A percentile compares a stretch with the other conserved stretches of the same genome.
Conservation (phyloP, 139 green algal genomes). For the Chlamydomonas asymmetrica region DNA sequence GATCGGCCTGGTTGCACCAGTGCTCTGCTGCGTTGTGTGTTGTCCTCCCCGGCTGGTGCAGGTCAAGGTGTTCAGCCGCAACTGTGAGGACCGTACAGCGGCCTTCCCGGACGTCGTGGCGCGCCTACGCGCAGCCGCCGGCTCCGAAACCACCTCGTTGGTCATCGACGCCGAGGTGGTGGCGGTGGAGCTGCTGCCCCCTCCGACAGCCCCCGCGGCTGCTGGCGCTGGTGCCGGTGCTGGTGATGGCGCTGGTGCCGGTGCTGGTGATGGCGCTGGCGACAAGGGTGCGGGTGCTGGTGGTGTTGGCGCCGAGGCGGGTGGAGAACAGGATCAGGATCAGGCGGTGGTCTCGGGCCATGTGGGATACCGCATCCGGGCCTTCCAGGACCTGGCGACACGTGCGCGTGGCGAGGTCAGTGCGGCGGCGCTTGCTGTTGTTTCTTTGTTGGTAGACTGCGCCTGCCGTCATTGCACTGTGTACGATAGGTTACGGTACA, state of each 20-base stretch:
- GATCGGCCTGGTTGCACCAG: no score
- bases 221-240: constrained; percentile 22
- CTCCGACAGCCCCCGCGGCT: neutral
- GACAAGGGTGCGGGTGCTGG: neutral
- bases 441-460: neutral
- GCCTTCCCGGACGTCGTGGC: constrained; percentile 71
- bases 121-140: constrained; percentile 31
- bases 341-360: no score
- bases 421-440: constrained; percentile 6
- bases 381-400: constrained; percentile 89
- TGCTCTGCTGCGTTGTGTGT: neutral
- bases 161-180: constrained; percentile 86
- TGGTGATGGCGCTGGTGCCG: constrained; percentile 4
- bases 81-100: constrained; percentile 75
- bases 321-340: neutral
- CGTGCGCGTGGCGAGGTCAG: constrained; percentile 56
- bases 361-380: constrained; percentile 50
- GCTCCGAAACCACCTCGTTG: constrained; percentile 20
- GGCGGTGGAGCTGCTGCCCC: constrained; percentile 60
- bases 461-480: no score
- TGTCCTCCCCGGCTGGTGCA: constrained; percentile 4
- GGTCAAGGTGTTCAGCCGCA: constrained; percentile 83
- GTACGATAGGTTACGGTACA: no score
- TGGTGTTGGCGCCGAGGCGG: neutral
- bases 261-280: neutral